Conservation (phyloP, 352 stramenopile genomes). For the Elongisporangium undulatum region DNA sequence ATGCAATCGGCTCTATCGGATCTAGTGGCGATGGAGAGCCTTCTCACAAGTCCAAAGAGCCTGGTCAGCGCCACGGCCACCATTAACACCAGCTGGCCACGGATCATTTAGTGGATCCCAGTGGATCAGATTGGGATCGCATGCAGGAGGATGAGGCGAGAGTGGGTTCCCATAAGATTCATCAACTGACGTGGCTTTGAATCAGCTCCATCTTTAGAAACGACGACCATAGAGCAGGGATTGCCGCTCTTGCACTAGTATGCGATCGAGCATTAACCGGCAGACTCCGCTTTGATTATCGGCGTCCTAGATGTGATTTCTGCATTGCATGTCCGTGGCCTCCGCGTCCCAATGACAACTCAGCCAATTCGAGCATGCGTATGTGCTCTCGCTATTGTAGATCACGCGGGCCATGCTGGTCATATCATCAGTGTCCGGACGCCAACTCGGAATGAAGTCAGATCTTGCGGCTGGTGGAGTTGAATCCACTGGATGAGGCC, state of each 20-base stretch:
- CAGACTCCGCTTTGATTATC: slow-evolving; percentile 18
- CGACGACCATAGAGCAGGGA: slow-evolving; percentile 24
- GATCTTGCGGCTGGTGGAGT: slow-evolving; percentile 53
- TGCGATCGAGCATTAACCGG: slow-evolving; percentile 34
- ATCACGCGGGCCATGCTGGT: slow-evolving; percentile 18
- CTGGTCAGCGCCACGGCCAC: neutral
- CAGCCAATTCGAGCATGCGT: slow-evolving; percentile 19
- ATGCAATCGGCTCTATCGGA: no score
- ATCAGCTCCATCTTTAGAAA: slow-evolving; percentile 12
- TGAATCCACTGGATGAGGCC: slow-evolving; percentile 56
- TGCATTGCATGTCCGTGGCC: slow-evolving; percentile 18
- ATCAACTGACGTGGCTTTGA: no score
- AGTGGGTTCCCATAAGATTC: no score
- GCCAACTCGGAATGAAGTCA: slow-evolving; percentile 33
- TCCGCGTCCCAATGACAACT: slow-evolving; percentile 19
- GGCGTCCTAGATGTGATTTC: slow-evolving; percentile 28
- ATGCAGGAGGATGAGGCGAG: no score
- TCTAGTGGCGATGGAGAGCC: neutral
- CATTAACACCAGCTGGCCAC: neutral
- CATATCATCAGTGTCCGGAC: slow-evolving; percentile 37
- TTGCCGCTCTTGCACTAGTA: slow-evolving; percentile 67
- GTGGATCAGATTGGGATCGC: no score
- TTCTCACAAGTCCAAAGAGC: neutral
- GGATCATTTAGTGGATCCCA: neutral
- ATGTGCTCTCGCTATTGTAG: slow-evolving; percentile 35